Conservation (phyloP, 306 rosid species). For the Fragaria ananassa region DNA sequence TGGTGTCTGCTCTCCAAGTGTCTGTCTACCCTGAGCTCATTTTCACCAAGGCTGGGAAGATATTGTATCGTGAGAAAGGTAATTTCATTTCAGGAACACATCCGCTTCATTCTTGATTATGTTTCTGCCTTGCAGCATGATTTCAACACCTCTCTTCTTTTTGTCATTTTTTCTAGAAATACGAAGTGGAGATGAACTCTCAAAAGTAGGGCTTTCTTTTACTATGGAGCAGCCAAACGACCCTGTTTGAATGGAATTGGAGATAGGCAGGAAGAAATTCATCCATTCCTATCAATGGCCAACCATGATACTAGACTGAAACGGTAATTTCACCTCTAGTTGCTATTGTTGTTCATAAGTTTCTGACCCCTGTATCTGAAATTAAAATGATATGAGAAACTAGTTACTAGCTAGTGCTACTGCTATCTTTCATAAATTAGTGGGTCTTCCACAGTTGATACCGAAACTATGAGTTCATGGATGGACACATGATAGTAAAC, state of each 20-base stretch:
- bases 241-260: slow-evolving; percentile 43
- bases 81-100: background rate
- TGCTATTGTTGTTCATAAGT: background rate
- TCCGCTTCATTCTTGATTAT: slow-evolving; percentile 1
- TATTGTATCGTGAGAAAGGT: slow-evolving; percentile 82
- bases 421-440: background rate
- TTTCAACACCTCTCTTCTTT: slow-evolving; percentile 17
- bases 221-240: slow-evolving; percentile 79
- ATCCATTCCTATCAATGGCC: slow-evolving; percentile 36
- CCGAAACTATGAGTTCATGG: background rate
- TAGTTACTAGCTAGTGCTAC: background rate
- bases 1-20: slow-evolving; percentile 68
- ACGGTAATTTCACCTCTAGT: slow-evolving; percentile 14
- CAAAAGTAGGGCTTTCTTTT: slow-evolving; percentile 87
- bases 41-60: slow-evolving; percentile 84
- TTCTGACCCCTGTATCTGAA: background rate
- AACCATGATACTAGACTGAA: slow-evolving; percentile 25
- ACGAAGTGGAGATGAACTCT: slow-evolving; percentile 73
- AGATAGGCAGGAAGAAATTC: slow-evolving; percentile 55
- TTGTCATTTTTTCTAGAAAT: slow-evolving; percentile 41
- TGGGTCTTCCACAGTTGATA: background rate
- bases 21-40: slow-evolving; percentile 74
- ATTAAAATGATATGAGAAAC: background rate
- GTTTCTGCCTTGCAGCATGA: background rate
- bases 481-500: background rate